These are phyloP conservation scores for Psilocybe azurescens DNA, from an alignment of 768 basidiomycete species.

Conservation along the genomic window DNA sequence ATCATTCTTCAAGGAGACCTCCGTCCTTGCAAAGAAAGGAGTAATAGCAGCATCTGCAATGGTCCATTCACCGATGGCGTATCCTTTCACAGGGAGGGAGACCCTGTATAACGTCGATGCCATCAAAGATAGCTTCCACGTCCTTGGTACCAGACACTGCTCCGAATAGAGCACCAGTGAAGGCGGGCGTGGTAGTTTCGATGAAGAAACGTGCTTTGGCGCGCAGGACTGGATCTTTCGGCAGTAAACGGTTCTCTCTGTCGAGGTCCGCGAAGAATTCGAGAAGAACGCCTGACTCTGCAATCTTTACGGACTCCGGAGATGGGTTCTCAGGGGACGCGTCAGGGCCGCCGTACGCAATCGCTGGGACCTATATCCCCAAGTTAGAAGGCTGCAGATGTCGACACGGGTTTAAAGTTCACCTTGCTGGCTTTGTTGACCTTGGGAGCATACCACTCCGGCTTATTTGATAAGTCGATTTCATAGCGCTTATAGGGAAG, in stretches of 20 bases:
- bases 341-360: conserved; percentile 65
- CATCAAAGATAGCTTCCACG: conserved; percentile 44
- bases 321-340: conserved; percentile 61
- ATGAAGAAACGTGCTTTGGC: conserved; percentile 69
- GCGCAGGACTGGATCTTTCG: conserved; percentile 57
- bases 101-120: conserved; percentile 51
- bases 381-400: neutral
- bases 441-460: conserved; percentile 68
- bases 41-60: conserved; percentile 66
- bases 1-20: conserved; percentile 51
- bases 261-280: conserved; percentile 71
- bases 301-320: conserved; percentile 61
- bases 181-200: conserved; percentile 53
- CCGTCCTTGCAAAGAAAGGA: conserved; percentile 62
- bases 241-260: conserved; percentile 50
- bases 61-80: conserved; percentile 53
- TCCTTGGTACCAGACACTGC: conserved; percentile 44
- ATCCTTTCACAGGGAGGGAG: conserved; percentile 54
- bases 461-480: conserved; percentile 68
- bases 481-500: conserved; percentile 54
- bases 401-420: conserved; percentile 2
- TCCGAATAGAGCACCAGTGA: conserved; percentile 42
- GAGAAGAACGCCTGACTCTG: conserved; percentile 68
- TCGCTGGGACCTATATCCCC: conserved; percentile 52
- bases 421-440: conserved; percentile 75